Conservation (phyloP, 2,329 filamentous ascomycete species). For the Tolypocladium sp. region DNA sequence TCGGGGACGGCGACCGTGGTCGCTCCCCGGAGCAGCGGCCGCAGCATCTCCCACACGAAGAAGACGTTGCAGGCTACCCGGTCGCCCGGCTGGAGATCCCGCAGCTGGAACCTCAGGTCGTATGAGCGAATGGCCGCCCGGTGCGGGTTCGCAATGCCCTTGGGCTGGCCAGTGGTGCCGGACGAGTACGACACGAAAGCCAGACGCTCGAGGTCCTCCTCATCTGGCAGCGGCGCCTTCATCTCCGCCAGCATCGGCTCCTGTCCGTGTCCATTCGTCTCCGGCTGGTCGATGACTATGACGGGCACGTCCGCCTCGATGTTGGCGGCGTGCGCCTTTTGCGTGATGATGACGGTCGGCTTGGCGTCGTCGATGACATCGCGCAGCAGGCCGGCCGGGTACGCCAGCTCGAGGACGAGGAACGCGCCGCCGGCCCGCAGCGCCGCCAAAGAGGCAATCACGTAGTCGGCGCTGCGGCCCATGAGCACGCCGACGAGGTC, state of each 20-base stretch:
- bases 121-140: constrained; percentile 66
- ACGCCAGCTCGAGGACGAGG: constrained; percentile 70
- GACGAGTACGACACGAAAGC: constrained; percentile 77
- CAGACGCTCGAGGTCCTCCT: constrained; percentile 62
- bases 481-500: constrained; percentile 67
- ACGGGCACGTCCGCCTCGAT: constrained; percentile 55
- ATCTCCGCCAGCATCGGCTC: constrained; percentile 20
- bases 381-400: constrained; percentile 62
- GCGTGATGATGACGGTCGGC: constrained; percentile 62
- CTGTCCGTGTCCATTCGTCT: constrained; percentile 15
- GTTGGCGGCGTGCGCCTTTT: constrained; percentile 52
- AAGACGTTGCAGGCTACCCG: constrained; percentile 84
- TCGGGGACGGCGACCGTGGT: constrained; percentile 70
- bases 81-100: constrained; percentile 61
- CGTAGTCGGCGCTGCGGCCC: constrained; percentile 67
- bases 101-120: constrained; percentile 59
- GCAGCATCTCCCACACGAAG: constrained; percentile 78
- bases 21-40: constrained; percentile 65
- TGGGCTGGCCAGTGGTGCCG: constrained; percentile 70
- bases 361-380: constrained; percentile 70
- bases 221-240: constrained; percentile 44
- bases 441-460: constrained; percentile 70
- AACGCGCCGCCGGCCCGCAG: constrained; percentile 73
- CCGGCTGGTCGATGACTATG: constrained; percentile 50
- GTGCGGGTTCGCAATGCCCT: constrained; percentile 74